These are phyloP conservation scores for Cicer judaicum DNA, from an alignment of 306 rosid genomes.

Conservation along the genomic window DNA sequence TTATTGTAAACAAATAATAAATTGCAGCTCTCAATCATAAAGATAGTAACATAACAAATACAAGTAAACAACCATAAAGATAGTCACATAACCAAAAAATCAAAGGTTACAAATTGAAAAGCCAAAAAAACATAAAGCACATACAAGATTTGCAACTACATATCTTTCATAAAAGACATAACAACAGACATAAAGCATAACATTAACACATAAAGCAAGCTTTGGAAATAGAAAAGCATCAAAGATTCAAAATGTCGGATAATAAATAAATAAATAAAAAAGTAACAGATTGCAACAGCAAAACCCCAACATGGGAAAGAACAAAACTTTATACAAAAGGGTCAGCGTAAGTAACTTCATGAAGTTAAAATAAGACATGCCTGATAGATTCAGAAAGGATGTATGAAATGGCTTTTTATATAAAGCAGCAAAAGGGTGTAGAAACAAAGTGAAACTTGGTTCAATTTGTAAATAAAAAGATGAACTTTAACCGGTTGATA, in stretches of 20 bases:
- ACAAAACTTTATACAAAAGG: constrained; percentile 12
- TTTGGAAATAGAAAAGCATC: constrained; percentile 18
- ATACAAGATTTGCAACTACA: neutral
- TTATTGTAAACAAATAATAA: neutral
- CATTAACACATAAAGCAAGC: constrained; percentile 2
- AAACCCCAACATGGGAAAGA: constrained; percentile 29
- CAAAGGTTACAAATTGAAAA: constrained; percentile 28
- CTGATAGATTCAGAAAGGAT: constrained; percentile 23
- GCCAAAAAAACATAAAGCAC: constrained; percentile 5
- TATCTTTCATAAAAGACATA: neutral
- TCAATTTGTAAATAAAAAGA: constrained; percentile 24
- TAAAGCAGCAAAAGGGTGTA: constrained; percentile 28
- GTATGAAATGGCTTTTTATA: neutral
- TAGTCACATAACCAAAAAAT: neutral
- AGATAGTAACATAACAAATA: neutral
- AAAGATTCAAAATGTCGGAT: neutral
- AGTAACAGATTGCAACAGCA: neutral
- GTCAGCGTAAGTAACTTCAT: neutral
- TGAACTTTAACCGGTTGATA: constrained; percentile 22
- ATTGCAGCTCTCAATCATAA: constrained; percentile 11
- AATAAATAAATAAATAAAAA: constrained; percentile 22
- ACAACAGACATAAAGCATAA: constrained; percentile 27
- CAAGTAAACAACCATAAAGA: neutral
- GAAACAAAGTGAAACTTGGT: constrained; percentile 23
- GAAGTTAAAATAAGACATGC: constrained; percentile 21